Evolutionary conservation across 352 stramenopile genomes (phyloP).

Genomic region (Globisporangium solare): DNA sequence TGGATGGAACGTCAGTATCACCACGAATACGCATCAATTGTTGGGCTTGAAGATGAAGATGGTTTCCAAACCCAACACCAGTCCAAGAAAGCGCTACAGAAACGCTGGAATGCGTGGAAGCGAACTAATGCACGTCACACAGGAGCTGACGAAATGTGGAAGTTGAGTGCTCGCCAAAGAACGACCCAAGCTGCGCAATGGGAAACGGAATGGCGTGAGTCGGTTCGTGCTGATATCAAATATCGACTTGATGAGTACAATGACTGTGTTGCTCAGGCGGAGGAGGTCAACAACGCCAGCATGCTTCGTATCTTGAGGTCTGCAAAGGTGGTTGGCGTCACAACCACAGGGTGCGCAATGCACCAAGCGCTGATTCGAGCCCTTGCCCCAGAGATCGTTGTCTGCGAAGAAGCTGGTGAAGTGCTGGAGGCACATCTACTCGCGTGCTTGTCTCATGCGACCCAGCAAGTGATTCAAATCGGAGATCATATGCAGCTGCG

Average conservation of each 20-base stretch:
- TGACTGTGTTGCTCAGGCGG: neutral
- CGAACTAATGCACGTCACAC: neutral
- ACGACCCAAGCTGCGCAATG: neutral
- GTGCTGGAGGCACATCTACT: neutral
- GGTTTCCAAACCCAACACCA: neutral
- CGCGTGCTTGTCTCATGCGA: neutral
- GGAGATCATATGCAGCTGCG: neutral
- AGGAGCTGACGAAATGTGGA: neutral
- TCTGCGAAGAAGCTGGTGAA: neutral
- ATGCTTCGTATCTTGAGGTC: neutral
- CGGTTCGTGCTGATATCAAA: neutral
- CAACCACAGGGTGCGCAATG: neutral
- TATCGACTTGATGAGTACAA: neutral
- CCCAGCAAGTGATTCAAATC: conserved; percentile 1
- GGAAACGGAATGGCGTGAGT: neutral
- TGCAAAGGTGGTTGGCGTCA: neutral
- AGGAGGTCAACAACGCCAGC: neutral
- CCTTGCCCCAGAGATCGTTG: neutral
- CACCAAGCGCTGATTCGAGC: neutral
- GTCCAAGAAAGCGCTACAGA: neutral
- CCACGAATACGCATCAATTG: neutral
- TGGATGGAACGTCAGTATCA: neutral
- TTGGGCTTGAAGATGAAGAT: neutral
- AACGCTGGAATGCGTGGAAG: neutral
- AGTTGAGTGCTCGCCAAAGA: neutral